Evolutionary conservation across 345 rosid genomes (phyloP).

Genomic region (Ceriops decandra): DNA sequence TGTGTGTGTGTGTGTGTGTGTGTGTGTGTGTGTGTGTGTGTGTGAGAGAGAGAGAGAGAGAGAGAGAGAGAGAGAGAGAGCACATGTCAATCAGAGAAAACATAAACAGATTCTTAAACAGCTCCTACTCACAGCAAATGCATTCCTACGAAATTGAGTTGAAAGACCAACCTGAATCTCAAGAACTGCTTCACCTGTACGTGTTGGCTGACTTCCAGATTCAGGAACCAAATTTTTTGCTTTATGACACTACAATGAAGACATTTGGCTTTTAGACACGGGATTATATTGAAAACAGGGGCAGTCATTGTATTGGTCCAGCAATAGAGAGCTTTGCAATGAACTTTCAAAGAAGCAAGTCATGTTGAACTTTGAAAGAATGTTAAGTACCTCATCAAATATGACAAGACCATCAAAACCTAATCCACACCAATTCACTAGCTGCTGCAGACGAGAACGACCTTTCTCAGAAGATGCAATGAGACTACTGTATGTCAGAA

Average conservation of each 20-base stretch:
- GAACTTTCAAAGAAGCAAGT: constrained; percentile 12
- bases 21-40: too few relatives aligned
- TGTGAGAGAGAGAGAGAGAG: background rate
- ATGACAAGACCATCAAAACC: constrained; percentile 85
- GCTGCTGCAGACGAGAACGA: constrained; percentile 96
- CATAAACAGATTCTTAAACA: background rate
- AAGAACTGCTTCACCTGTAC: constrained; percentile 96
- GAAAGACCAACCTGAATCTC: constrained; percentile 79
- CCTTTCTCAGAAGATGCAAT: constrained; percentile 99
- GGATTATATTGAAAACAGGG: constrained; percentile 21
- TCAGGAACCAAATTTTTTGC: constrained; percentile 98
- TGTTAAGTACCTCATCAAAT: constrained; percentile 73
- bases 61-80: background rate
- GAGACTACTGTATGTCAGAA: constrained; percentile 93
- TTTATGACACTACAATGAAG: constrained; percentile 83
- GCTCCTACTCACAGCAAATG: background rate
- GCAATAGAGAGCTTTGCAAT: constrained; percentile 3
- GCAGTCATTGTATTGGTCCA: constrained; percentile 20
- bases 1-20: too few relatives aligned
- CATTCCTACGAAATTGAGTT: constrained; percentile 7
- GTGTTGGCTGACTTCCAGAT: constrained; percentile 98
- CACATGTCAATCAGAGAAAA: background rate
- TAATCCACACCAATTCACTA: constrained; percentile 95
- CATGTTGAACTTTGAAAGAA: constrained; percentile 16
- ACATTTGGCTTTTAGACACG: constrained; percentile 31